Base-by-base conservation (phyloP, 768 basidiomycete genomes). In the Suillus plorans region DNA sequence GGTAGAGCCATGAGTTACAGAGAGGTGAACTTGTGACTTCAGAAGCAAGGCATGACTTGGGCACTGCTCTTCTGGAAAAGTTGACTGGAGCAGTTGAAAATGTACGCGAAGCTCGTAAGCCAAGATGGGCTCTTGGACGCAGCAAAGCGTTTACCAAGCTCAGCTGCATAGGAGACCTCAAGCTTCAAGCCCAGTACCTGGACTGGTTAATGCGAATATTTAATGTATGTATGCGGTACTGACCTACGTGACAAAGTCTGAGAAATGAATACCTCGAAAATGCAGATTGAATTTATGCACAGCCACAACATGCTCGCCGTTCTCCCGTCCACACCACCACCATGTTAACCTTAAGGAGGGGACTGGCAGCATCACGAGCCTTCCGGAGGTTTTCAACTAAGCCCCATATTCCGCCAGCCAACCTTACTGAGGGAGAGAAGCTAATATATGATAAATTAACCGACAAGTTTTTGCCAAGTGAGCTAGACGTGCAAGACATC, bases 401-500 rank as follows among this genome's bases (percentile, higher is more conserved):
- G 20, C 74, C 74, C n/a, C 66, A 64, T 61, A 70, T 71, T 20
- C 69, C 69, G 59, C 75, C 68, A 71, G 66, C 50, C 41, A 68
- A 60, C 37, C 72, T 82, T 16, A 78, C 81, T 31, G 82, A 86
- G 68, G 90, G 91, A n/a, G 94, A 95, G 78, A 79, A 80, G 66
- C 76, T 75, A 63, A 95, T 97, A 61, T 82, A 82, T 67, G 74
- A 81, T 28, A 98, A 97, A 77, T 80, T 99, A 36, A 82, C 81
- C 14, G 83, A 86, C 47, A 85, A 79, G 70, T 94, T 99, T 74
- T 78, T 83, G n/a, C 93, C 96, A 12, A 86, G 89, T 16, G 85
- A 89, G 65, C 80, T 99, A 22, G 84, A 87, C 66, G 95, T 99
- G 2, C 89, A 95, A 79, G 97, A 99, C 76, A 86, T 96, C n/a